Percentiles rank a stretch among this genome's conserved stretches.
phyloP scores from a whole-genome alignment of 2,329 filamentous ascomycete genomes.

The Colletotrichum sp. region DNA sequence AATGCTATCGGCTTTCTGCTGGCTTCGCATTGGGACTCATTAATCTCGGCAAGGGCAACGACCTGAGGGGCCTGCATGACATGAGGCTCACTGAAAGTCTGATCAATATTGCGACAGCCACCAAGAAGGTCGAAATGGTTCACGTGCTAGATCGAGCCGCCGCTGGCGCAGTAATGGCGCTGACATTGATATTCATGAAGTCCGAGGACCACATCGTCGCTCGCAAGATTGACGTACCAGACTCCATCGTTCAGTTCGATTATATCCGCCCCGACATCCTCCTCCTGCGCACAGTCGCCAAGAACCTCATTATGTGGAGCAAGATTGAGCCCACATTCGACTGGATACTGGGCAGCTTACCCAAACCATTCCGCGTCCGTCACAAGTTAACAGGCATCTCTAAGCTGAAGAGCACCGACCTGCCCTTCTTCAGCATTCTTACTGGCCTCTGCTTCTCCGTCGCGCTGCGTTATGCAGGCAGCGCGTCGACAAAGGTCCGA shows the following conservation, averaged over 20 bases:
- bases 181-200: slow-evolving; percentile 96
- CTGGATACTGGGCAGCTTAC: slow-evolving; percentile 81
- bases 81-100: slow-evolving; percentile 93
- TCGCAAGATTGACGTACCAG: slow-evolving; percentile 90
- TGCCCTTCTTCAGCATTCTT: slow-evolving; percentile 92
- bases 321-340: slow-evolving; percentile 73
- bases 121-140: slow-evolving; percentile 89
- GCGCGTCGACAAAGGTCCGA: slow-evolving; percentile 71
- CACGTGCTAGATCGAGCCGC: slow-evolving; percentile 93
- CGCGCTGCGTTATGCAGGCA: slow-evolving; percentile 76
- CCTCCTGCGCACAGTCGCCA: slow-evolving; percentile 85
- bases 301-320: slow-evolving; percentile 93
- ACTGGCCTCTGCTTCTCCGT: slow-evolving; percentile 86
- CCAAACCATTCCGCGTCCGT: slow-evolving; percentile 68
- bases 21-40: slow-evolving; percentile 94
- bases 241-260: slow-evolving; percentile 90
- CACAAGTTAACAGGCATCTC: slow-evolving; percentile 64
- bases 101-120: slow-evolving; percentile 82
- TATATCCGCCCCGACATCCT: slow-evolving; percentile 95
- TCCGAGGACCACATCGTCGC: slow-evolving; percentile 88
- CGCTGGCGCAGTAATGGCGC: slow-evolving; percentile 88
- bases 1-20: slow-evolving; percentile 94
- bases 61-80: slow-evolving; percentile 88
- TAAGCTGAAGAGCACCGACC: slow-evolving; percentile 77
- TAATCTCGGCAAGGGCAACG: slow-evolving; percentile 89